phyloP scores from a whole-genome alignment of 2,329 filamentous ascomycete genomes.

The Neodidymelliopsis sp. region DNA sequence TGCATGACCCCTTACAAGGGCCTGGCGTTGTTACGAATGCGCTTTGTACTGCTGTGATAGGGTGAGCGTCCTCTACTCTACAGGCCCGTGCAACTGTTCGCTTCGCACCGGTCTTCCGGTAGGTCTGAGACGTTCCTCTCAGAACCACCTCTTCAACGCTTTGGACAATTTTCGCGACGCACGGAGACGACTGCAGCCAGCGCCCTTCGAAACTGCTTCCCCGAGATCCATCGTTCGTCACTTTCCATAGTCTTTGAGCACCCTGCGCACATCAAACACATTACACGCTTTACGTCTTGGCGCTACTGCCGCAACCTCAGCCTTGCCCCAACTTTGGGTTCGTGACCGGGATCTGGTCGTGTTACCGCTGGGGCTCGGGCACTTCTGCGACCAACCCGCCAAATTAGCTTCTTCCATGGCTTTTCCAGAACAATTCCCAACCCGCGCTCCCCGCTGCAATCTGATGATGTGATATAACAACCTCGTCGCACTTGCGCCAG shows the following conservation, averaged over 20 bases:
- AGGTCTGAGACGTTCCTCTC: conserved; percentile 7
- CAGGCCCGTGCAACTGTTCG: conserved; percentile 25
- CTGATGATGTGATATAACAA: conserved; percentile 49
- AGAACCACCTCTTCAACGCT: conserved; percentile 3
- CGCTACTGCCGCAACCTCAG: conserved; percentile 38
- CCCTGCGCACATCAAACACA: conserved; percentile 40
- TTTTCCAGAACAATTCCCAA: conserved; percentile 48
- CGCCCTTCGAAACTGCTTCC: neutral
- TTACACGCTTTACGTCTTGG: conserved; percentile 35
- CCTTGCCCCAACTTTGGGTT: conserved; percentile 49
- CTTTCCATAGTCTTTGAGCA: conserved; percentile 1
- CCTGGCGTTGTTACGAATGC: conserved; percentile 23
- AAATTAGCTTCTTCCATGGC: conserved; percentile 48
- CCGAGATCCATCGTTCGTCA: conserved; percentile 9
- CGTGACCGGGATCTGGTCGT: conserved; percentile 35
- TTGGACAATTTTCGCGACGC: conserved; percentile 1
- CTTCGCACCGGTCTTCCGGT: conserved; percentile 20
- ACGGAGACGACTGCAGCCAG: conserved; percentile 5
- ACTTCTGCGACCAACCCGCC: conserved; percentile 34
- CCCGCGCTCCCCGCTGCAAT: conserved; percentile 45
- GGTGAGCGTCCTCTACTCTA: conserved; percentile 20
- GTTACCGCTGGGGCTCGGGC: conserved; percentile 40
- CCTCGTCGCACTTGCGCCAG: conserved; percentile 41
- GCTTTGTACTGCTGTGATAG: conserved; percentile 32
- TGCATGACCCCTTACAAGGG: conserved; percentile 42